Conservation (phyloP, 192 early-diverging fungal species). For the Linnemannia elongata region DNA sequence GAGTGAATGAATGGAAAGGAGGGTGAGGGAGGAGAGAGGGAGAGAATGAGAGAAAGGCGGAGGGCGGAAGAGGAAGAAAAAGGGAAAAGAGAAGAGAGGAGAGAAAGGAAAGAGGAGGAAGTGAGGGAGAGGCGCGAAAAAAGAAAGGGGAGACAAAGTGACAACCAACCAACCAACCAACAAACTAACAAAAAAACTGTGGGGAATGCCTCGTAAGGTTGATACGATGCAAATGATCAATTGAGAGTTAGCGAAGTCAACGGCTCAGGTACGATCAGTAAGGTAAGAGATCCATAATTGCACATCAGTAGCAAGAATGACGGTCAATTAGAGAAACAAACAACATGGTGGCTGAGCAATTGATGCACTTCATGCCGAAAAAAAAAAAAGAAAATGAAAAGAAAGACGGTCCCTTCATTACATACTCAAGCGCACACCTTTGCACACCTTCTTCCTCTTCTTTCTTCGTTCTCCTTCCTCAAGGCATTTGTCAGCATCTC, state of each 20-base stretch:
- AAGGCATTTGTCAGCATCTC: conserved; percentile 14
- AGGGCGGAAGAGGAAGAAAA: background rate
- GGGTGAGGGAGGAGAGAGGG: too few relatives aligned
- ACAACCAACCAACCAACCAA: background rate
- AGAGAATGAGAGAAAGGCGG: background rate
- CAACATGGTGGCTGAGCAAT: conserved; percentile 1
- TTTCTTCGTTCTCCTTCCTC: background rate
- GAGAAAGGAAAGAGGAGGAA: background rate
- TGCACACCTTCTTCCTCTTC: background rate
- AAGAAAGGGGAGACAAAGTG: background rate
- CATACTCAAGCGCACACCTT: too few relatives aligned
- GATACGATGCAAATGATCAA: background rate
- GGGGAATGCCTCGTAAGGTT: background rate
- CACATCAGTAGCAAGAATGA: background rate
- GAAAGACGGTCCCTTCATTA: background rate
- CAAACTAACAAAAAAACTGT: background rate
- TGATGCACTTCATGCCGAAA: background rate
- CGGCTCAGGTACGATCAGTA: background rate
- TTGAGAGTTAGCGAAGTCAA: background rate
- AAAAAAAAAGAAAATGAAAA: conserved; percentile 2
- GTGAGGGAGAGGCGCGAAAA: background rate
- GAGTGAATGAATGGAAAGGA: background rate
- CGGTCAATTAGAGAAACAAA: conserved; percentile 11
- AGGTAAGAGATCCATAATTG: background rate
- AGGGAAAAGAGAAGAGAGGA: background rate